A percentile compares a stretch with the other conserved stretches of the same genome.
phyloP scores from a whole-genome alignment of 371 early-diverging fungal genomes.

The Encephalitozoon cuniculi region DNA sequence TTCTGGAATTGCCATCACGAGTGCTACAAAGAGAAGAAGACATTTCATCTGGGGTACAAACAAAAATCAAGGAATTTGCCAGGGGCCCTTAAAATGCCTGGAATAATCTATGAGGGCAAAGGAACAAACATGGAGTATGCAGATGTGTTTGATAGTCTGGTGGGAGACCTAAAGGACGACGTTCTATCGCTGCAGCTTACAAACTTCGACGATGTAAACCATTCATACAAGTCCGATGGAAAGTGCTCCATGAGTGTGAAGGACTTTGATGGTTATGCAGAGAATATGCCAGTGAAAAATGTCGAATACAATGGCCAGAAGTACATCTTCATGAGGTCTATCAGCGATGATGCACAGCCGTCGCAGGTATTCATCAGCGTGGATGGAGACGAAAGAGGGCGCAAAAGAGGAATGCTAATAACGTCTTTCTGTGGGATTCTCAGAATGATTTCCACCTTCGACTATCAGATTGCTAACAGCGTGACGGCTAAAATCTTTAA shows the following conservation, averaged over 20 bases:
- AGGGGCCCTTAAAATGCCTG: neutral
- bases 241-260: neutral
- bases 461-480: neutral
- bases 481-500: constrained; percentile 19
- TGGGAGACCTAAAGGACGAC: neutral
- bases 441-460: constrained; percentile 9
- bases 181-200: constrained; percentile 16
- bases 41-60: constrained; percentile 1
- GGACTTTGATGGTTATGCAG: neutral
- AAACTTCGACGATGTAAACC: neutral
- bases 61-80: constrained; percentile 5
- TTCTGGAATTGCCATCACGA: neutral
- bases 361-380: neutral
- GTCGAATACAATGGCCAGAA: constrained; percentile 15
- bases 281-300: neutral
- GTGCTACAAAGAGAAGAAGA: neutral
- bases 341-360: neutral
- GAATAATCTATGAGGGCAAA: neutral
- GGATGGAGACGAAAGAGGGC: constrained; percentile 1
- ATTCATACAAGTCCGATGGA: neutral
- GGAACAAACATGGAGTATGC: neutral
- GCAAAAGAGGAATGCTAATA: constrained; percentile 31
- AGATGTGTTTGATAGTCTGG: neutral
- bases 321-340: constrained; percentile 5
- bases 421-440: constrained; percentile 6